A percentile compares a stretch with the other conserved stretches of the same genome.
phyloP scores from a whole-genome alignment of 2,329 filamentous ascomycete genomes.

The Neofusicoccum laricinum region DNA sequence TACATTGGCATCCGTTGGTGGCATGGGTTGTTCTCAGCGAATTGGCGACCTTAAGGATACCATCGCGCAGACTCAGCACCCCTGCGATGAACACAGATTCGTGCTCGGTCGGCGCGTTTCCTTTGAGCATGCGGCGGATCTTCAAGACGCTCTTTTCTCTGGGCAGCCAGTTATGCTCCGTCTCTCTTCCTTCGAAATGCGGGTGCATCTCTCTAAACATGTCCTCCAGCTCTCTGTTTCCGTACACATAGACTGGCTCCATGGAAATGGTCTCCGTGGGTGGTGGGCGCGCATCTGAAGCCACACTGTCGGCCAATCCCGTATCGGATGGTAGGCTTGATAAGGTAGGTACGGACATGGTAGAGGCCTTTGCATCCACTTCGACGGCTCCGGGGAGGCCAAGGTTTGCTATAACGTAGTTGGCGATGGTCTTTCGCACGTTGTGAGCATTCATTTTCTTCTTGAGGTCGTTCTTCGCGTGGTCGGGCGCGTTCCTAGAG shows the following conservation, averaged over 20 bases:
- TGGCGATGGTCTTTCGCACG: conserved; percentile 81
- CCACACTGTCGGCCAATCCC: conserved; percentile 43
- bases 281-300: conserved; percentile 52
- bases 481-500: conserved; percentile 68
- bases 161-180: conserved; percentile 86
- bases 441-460: conserved; percentile 80
- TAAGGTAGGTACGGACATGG: conserved; percentile 32
- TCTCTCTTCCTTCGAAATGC: conserved; percentile 82
- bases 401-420: conserved; percentile 74
- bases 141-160: conserved; percentile 78
- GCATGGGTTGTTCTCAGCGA: conserved; percentile 88
- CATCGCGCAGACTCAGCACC: conserved; percentile 75
- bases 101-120: conserved; percentile 79
- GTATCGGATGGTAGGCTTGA: conserved; percentile 39
- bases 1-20: conserved; percentile 76
- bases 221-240: conserved; percentile 83
- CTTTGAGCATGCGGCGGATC: conserved; percentile 73
- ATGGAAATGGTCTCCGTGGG: conserved; percentile 67
- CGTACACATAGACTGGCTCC: conserved; percentile 81
- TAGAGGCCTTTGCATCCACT: conserved; percentile 39
- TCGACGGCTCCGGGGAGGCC: conserved; percentile 46
- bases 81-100: conserved; percentile 66
- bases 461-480: conserved; percentile 85
- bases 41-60: conserved; percentile 79
- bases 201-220: conserved; percentile 76